These are phyloP conservation scores for Solanum infundibuliforme DNA, from an alignment of 257 asterid species.

Conservation along the genomic window DNA sequence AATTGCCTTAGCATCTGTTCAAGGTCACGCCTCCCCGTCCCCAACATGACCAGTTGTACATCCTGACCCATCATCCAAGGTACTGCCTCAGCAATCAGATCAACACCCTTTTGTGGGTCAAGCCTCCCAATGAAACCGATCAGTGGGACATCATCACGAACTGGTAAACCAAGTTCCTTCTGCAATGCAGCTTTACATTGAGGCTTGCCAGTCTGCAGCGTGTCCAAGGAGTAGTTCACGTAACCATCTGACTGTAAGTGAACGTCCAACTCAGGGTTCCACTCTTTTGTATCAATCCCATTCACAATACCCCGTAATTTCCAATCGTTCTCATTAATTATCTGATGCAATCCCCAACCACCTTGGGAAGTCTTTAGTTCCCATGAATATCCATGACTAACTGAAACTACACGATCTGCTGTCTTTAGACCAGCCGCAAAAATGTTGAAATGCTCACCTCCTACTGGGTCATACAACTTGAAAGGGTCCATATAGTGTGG, in stretches of 20 bases:
- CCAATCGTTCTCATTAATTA: constrained; percentile 74
- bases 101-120: constrained; percentile 86
- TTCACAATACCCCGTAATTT: constrained; percentile 80
- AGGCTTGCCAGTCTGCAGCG: constrained; percentile 53
- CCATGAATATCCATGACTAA: constrained; percentile 85
- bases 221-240: constrained; percentile 70
- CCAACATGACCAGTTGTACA: constrained; percentile 84
- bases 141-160: constrained; percentile 49
- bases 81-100: constrained; percentile 74
- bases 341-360: constrained; percentile 88
- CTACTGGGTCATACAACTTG: constrained; percentile 71
- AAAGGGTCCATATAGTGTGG: constrained; percentile 56
- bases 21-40: constrained; percentile 73
- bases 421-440: constrained; percentile 89
- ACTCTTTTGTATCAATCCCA: constrained; percentile 82
- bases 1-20: constrained; percentile 68
- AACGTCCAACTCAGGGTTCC: constrained; percentile 72
- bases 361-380: constrained; percentile 84
- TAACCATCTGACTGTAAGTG: constrained; percentile 75
- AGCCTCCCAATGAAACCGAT: constrained; percentile 92
- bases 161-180: constrained; percentile 74
- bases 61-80: constrained; percentile 92
- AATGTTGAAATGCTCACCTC: constrained; percentile 91
- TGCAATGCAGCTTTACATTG: constrained; percentile 84
- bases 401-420: constrained; percentile 83